phyloP scores from a whole-genome alignment of 2,329 filamentous ascomycete species.

The Didymella arachidicola region DNA sequence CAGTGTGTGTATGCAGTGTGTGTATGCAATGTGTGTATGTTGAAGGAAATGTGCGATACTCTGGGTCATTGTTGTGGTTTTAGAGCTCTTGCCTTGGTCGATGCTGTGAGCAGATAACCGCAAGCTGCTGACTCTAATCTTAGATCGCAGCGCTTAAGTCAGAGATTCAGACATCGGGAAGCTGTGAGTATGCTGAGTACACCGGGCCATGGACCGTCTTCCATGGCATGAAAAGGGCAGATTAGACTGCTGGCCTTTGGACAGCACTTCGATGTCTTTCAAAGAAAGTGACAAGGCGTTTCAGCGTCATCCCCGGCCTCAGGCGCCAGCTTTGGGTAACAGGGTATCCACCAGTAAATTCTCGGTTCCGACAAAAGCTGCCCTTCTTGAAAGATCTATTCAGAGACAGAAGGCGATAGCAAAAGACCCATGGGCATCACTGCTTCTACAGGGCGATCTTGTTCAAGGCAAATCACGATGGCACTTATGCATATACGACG shows the following conservation, averaged over 20 bases:
- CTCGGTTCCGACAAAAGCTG: slow-evolving; percentile 13
- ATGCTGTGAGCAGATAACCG: no score
- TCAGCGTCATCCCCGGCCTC: slow-evolving; percentile 14
- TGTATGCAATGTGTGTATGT: no score
- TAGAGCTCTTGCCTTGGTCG: no score
- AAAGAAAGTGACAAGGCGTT: slow-evolving; percentile 2
- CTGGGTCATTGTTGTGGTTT: no score
- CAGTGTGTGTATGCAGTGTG: no score
- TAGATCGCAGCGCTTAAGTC: no score
- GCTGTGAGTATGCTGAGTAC: no score
- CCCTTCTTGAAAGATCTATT: slow-evolving; percentile 6
- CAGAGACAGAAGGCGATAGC: neutral
- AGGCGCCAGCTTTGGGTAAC: neutral
- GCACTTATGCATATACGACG: slow-evolving; percentile 2
- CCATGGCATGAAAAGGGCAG: neutral
- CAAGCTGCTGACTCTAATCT: no score
- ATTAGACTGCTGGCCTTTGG: neutral
- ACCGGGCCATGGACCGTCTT: neutral
- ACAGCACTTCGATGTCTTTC: neutral
- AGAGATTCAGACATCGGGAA: no score
- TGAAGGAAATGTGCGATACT: no score
- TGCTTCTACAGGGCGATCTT: slow-evolving; percentile 3
- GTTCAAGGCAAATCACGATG: slow-evolving; percentile 3
- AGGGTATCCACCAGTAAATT: neutral
- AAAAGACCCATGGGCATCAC: slow-evolving; percentile 7